Percentiles rank a stretch among this genome's conserved stretches.
Conservation (phyloP, 78 protist genomes). For the Dictyostelium brefeldianum region DNA sequence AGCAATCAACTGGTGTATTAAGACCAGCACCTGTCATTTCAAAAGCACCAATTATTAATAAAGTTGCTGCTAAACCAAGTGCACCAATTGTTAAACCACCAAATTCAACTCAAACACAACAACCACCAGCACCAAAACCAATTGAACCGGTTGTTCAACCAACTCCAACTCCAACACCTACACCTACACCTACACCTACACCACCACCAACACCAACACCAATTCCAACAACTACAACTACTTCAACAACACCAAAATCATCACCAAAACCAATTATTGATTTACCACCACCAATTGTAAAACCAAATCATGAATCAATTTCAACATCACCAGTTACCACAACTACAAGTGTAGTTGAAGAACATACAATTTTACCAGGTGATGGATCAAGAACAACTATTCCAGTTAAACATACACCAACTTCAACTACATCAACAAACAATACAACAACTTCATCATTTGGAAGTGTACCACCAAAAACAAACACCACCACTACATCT, state of each 20-base stretch:
- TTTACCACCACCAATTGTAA: conserved; percentile 22
- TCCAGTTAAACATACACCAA: neutral
- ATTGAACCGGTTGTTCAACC: neutral
- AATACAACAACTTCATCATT: neutral
- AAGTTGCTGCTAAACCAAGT: conserved; percentile 23
- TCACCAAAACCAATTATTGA: conserved; percentile 29
- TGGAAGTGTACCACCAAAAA: neutral
- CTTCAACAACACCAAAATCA: neutral
- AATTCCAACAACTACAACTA: neutral
- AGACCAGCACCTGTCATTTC: conserved; percentile 56
- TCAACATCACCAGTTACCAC: neutral
- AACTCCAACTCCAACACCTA: conserved; percentile 29
- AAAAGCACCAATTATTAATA: conserved; percentile 38
- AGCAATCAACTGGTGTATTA: conserved; percentile 68
- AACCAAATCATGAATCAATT: conserved; percentile 24
- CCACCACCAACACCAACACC: conserved; percentile 35
- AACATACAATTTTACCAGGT: conserved; percentile 55
- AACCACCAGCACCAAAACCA: neutral
- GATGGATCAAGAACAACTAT: neutral
- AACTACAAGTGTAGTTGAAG: neutral
- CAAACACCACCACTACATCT: neutral
- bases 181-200: neutral
- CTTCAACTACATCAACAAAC: neutral
- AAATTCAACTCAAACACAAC: neutral
- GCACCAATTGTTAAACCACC: conserved; percentile 6